Evolutionary conservation across 257 asterid genomes (phyloP).

Genomic region (Plantago major): DNA sequence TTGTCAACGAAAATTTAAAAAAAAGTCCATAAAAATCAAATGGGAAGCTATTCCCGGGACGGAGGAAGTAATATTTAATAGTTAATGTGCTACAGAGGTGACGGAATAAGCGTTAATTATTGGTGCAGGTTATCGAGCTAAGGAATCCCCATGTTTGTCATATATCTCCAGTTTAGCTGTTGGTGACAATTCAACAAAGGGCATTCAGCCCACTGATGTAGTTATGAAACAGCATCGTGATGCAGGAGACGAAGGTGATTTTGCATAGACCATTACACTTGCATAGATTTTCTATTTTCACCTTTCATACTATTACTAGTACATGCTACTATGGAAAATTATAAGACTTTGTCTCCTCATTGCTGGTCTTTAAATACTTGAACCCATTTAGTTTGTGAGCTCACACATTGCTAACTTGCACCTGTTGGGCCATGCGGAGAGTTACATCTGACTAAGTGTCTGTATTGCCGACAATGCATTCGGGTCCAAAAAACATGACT

Average conservation of each 20-base stretch:
- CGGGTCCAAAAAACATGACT: too few relatives aligned
- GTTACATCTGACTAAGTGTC: too few relatives aligned
- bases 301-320: not conserved
- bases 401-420: too few relatives aligned
- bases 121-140: conserved; percentile 27
- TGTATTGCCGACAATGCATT: too few relatives aligned
- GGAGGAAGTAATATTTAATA: too few relatives aligned
- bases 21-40: too few relatives aligned
- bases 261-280: not conserved
- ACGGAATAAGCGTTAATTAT: not conserved
- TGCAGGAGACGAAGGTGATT: conserved; percentile 40
- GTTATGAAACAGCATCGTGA: conserved; percentile 22
- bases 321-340: not conserved
- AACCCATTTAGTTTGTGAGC: not conserved
- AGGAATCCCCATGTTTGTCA: conserved; percentile 22
- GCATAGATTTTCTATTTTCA: not conserved
- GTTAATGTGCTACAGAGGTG: too few relatives aligned
- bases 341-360: too few relatives aligned
- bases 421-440: too few relatives aligned
- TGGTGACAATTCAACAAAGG: conserved; percentile 20
- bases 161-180: conserved; percentile 16
- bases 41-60: too few relatives aligned
- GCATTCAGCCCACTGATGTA: conserved; percentile 20
- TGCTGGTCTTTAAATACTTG: conserved; percentile 5
- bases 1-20: too few relatives aligned